These are phyloP conservation scores for Penicillium robsamsonii DNA, from an alignment of 495 filamentous ascomycete species.

Conservation along the genomic window DNA sequence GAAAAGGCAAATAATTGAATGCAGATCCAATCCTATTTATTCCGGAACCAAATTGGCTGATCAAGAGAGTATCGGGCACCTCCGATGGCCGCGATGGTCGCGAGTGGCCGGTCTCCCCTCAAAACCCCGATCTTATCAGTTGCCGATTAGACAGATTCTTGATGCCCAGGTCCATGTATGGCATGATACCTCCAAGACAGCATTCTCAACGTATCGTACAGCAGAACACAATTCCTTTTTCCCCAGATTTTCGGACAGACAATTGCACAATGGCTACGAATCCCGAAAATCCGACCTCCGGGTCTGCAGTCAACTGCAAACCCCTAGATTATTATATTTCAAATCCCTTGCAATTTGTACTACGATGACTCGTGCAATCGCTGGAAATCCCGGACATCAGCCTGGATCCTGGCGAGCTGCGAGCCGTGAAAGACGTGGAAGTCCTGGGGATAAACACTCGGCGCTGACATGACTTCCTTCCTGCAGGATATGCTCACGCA, in stretches of 20 bases:
- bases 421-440: not conserved
- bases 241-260: slow-evolving; percentile 21
- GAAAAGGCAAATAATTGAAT: slow-evolving; percentile 1
- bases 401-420: slow-evolving; percentile 14
- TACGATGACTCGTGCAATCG: not conserved
- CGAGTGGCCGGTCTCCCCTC: slow-evolving; percentile 33
- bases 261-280: slow-evolving; percentile 11
- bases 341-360: not conserved
- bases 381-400: slow-evolving; percentile 9
- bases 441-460: not conserved
- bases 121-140: slow-evolving; percentile 34
- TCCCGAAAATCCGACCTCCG: slow-evolving; percentile 25
- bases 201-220: not conserved
- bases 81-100: slow-evolving; percentile 47
- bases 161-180: not conserved
- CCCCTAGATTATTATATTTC: not conserved
- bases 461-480: not conserved
- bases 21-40: slow-evolving; percentile 15
- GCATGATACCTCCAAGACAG: not conserved
- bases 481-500: not conserved
- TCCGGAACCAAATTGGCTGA: slow-evolving; percentile 17
- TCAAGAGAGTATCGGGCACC: slow-evolving; percentile 38
- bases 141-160: slow-evolving; percentile 1
- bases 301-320: not conserved
- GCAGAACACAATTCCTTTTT: not conserved